These are phyloP conservation scores for Cyclotella baltica DNA, from an alignment of 108 stramenopile genomes.

Conservation along the genomic window DNA sequence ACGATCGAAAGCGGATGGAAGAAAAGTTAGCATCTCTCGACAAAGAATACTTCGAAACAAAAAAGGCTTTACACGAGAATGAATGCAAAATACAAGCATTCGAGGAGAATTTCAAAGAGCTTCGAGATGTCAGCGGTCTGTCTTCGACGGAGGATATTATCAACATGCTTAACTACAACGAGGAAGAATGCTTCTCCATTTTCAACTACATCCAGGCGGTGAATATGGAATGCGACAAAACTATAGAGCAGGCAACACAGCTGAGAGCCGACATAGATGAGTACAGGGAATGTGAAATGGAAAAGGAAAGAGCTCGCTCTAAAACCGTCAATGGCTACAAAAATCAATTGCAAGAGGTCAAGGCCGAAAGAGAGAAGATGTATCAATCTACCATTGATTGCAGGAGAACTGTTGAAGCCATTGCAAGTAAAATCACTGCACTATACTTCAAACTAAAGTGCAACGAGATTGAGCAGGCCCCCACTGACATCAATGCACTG, in stretches of 20 bases:
- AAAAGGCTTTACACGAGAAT: slow-evolving; percentile 23
- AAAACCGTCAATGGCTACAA: slow-evolving; percentile 55
- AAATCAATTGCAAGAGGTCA: slow-evolving; percentile 50
- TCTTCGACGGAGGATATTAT: slow-evolving; percentile 47
- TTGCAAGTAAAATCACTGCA: slow-evolving; percentile 66
- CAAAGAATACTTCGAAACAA: slow-evolving; percentile 36
- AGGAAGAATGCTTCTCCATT: slow-evolving; percentile 76
- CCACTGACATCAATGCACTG: slow-evolving; percentile 18
- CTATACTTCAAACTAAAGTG: slow-evolving; percentile 83
- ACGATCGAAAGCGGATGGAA: slow-evolving; percentile 38
- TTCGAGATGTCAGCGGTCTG: slow-evolving; percentile 50
- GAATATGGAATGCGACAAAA: slow-evolving; percentile 72
- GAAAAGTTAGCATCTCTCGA: slow-evolving; percentile 50
- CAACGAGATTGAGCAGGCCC: slow-evolving; percentile 52
- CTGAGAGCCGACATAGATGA: slow-evolving; percentile 60
- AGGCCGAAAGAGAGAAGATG: slow-evolving; percentile 57
- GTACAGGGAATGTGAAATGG: slow-evolving; percentile 56
- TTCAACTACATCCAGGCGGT: slow-evolving; percentile 82
- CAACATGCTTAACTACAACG: slow-evolving; percentile 48
- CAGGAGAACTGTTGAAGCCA: slow-evolving; percentile 61
- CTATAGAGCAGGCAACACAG: slow-evolving; percentile 43
- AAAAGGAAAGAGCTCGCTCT: slow-evolving; percentile 58
- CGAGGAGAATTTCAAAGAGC: slow-evolving; percentile 46
- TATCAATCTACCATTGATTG: slow-evolving; percentile 42
- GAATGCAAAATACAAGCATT: slow-evolving; percentile 40